phyloP scores from a whole-genome alignment of 1,139 yeast genomes.

The Kodamaea alishanica region DNA sequence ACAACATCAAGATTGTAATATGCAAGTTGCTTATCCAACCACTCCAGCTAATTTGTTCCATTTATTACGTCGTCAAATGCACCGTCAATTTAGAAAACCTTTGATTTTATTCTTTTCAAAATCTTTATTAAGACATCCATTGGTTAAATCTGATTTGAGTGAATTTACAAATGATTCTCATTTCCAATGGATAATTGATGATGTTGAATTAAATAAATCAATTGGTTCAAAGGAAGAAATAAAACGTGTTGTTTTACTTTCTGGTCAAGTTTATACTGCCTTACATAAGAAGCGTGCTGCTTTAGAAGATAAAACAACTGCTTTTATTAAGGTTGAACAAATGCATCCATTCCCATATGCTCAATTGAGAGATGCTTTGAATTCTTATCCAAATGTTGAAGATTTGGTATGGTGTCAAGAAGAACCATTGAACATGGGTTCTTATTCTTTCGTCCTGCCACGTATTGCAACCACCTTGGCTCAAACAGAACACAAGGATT shows the following conservation, averaged over 20 bases:
- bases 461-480: slow-evolving; percentile 72
- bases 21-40: slow-evolving; percentile 97
- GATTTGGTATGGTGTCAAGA: slow-evolving; percentile 98
- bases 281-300: slow-evolving; percentile 84
- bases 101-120: slow-evolving; percentile 86
- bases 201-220: slow-evolving; percentile 72
- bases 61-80: slow-evolving; percentile 97
- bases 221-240: slow-evolving; percentile 80
- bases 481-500: slow-evolving; percentile 66
- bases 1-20: slow-evolving; percentile 98
- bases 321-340: slow-evolving; percentile 88
- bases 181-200: slow-evolving; percentile 96
- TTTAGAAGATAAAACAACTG: slow-evolving; percentile 74
- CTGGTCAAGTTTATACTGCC: slow-evolving; percentile 95
- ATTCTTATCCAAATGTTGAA: slow-evolving; percentile 75
- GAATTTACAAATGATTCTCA: slow-evolving; percentile 92
- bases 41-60: slow-evolving; percentile 98
- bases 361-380: slow-evolving; percentile 79
- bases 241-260: slow-evolving; percentile 77
- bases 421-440: slow-evolving; percentile 98
- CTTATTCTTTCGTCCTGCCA: slow-evolving; percentile 76
- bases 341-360: slow-evolving; percentile 98
- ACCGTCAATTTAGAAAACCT: slow-evolving; percentile 98
- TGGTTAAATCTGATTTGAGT: slow-evolving; percentile 78
- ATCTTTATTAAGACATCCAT: slow-evolving; percentile 93